Percentiles rank a stretch among this genome's conserved stretches.
phyloP scores from a whole-genome alignment of 176 grass and related monocot species.

The Zoysia pacifica region DNA sequence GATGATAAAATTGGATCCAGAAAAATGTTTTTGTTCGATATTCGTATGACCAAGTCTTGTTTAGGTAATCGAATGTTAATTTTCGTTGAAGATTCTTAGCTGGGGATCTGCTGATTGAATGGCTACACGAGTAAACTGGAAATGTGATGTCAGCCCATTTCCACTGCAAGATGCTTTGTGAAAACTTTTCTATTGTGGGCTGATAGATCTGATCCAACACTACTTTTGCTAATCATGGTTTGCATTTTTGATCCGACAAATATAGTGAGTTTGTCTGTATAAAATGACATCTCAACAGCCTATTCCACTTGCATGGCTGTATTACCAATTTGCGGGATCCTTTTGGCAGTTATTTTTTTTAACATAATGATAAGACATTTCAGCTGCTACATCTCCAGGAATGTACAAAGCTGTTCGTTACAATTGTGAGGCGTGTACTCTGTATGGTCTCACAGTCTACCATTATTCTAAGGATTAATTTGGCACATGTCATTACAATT shows the following conservation, averaged over 20 bases:
- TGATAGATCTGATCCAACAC: constrained; percentile 29
- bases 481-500: too few species aligned
- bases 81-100: constrained; percentile 18
- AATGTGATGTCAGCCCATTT: constrained; percentile 28
- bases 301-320: constrained; percentile 9
- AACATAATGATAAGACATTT: too few species aligned
- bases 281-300: constrained; percentile 35
- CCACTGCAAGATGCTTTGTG: neutral
- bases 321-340: constrained; percentile 1
- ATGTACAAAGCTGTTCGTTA: too few species aligned
- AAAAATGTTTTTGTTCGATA: neutral
- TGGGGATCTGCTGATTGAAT: constrained; percentile 15
- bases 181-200: neutral
- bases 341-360: neutral
- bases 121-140: constrained; percentile 1
- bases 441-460: constrained; percentile 9
- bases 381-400: too few species aligned
- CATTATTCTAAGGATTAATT: constrained; percentile 3
- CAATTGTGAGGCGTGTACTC: neutral
- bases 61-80: neutral
- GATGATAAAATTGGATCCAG: too few species aligned
- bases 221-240: constrained; percentile 29
- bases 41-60: neutral
- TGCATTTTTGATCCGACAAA: constrained; percentile 6
- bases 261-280: constrained; percentile 15